A percentile compares a stretch with the other conserved stretches of the same genome.
Conservation (phyloP, 2,329 filamentous ascomycete species). For the Alternaria sp. region DNA sequence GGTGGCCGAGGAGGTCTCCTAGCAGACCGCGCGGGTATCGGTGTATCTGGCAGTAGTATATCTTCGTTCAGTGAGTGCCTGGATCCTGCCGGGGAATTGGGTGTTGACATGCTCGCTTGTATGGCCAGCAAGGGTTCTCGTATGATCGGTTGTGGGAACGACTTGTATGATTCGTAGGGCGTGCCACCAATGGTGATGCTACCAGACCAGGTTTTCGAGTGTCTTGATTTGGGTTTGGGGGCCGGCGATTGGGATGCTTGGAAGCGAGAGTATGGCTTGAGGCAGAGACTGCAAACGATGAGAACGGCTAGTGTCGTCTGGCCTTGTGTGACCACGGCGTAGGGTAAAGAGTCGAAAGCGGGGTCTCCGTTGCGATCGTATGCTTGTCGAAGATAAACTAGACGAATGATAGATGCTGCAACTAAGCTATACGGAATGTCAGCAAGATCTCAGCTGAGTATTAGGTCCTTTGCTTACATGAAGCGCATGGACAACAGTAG, state of each 20-base stretch:
- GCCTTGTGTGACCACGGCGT: constrained; percentile 28
- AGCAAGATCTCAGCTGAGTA: background rate
- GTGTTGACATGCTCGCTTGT: constrained; percentile 25
- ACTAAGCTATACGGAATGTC: constrained; percentile 26
- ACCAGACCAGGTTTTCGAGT: constrained; percentile 25
- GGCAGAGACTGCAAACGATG: constrained; percentile 27
- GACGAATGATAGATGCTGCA: constrained; percentile 25
- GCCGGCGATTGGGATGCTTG: constrained; percentile 12
- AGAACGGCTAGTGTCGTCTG: constrained; percentile 32
- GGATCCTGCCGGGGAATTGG: constrained; percentile 6
- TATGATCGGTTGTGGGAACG: constrained; percentile 9
- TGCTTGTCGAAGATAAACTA: constrained; percentile 25
- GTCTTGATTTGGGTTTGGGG: constrained; percentile 6
- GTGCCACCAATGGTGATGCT: constrained; percentile 29
- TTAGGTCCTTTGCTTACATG: constrained; percentile 21
- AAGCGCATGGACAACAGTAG: constrained; percentile 28
- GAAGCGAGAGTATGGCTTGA: constrained; percentile 21
- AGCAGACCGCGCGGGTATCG: constrained; percentile 7
- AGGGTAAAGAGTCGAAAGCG: constrained; percentile 29
- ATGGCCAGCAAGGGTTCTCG: constrained; percentile 21
- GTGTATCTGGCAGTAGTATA: constrained; percentile 20
- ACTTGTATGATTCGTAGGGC: constrained; percentile 21
- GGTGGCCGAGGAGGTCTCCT: constrained; percentile 25
- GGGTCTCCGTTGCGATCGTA: constrained; percentile 15
- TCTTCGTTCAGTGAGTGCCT: background rate